Percentiles rank a stretch among this genome's conserved stretches.
phyloP scores from a whole-genome alignment of 352 stramenopile species.

The Globisporangium solare region DNA sequence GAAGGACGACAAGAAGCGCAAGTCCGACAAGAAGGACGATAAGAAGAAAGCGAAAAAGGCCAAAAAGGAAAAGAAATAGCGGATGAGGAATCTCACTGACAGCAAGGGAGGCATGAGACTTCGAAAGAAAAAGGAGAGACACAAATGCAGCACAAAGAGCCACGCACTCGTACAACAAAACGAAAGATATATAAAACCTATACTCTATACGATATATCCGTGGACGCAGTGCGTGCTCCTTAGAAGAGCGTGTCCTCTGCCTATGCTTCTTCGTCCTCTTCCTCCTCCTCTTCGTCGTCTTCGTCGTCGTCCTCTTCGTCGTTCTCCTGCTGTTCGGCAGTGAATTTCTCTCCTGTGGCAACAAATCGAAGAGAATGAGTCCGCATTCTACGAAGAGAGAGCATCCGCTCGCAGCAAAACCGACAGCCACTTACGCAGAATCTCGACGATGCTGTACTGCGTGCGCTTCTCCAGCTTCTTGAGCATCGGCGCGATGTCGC shows the following conservation, averaged over 20 bases:
- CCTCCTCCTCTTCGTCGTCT: constrained; percentile 39
- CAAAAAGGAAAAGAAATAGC: constrained; percentile 61
- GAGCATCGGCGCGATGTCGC: constrained; percentile 82
- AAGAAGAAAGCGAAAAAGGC: constrained; percentile 70
- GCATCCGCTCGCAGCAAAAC: neutral
- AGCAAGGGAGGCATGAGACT: no score
- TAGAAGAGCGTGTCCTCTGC: neutral
- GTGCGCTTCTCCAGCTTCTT: constrained; percentile 85
- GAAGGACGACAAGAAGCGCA: constrained; percentile 57
- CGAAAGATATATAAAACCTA: constrained; percentile 10
- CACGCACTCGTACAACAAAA: constrained; percentile 8
- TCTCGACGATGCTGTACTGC: constrained; percentile 84
- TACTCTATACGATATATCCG: neutral
- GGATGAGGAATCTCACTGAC: no score
- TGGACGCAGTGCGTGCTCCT: no score
- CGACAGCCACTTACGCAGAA: constrained; percentile 54
- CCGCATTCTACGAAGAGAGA: neutral
- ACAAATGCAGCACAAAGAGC: no score
- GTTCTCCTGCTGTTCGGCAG: constrained; percentile 59
- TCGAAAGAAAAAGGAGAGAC: no score
- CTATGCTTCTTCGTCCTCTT: constrained; percentile 20
- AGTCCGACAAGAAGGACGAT: constrained; percentile 34
- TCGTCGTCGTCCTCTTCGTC: constrained; percentile 54
- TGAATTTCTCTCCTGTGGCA: constrained; percentile 71
- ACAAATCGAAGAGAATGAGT: neutral